Percentiles rank a stretch among this genome's conserved stretches.
These are phyloP conservation scores for Pseudocercospora ulei DNA, from an alignment of 2,329 filamentous ascomycete genomes.

Conservation along the genomic window DNA sequence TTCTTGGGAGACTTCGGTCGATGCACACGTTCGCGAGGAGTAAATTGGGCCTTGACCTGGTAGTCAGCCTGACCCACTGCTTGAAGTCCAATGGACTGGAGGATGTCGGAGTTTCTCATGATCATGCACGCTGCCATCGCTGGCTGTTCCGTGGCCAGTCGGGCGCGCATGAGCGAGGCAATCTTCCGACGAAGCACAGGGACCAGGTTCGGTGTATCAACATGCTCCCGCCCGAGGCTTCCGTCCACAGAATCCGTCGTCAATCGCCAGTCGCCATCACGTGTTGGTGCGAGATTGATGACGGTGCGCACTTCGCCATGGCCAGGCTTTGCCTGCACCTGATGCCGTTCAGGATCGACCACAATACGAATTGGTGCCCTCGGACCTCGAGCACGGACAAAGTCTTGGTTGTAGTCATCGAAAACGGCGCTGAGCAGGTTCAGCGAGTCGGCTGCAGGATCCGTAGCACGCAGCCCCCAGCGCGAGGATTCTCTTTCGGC, in stretches of 20 bases:
- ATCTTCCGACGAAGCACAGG: constrained; percentile 26
- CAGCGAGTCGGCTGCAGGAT: constrained; percentile 49
- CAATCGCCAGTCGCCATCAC: constrained; percentile 49
- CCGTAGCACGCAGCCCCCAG: constrained; percentile 68
- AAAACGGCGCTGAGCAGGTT: constrained; percentile 57
- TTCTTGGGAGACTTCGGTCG: constrained; percentile 82
- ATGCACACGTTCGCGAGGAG: constrained; percentile 47
- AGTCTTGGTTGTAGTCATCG: constrained; percentile 56
- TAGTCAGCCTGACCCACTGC: constrained; percentile 19
- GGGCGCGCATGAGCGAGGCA: constrained; percentile 36
- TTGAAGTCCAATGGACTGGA: constrained; percentile 52
- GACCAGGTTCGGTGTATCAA: constrained; percentile 62
- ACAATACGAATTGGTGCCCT: constrained; percentile 62
- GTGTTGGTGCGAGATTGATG: constrained; percentile 50
- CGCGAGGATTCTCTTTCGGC: constrained; percentile 67
- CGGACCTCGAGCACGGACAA: constrained; percentile 55
- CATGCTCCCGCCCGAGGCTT: constrained; percentile 61
- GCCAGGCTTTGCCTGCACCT: constrained; percentile 35
- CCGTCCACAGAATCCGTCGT: constrained; percentile 58
- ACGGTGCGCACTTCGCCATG: constrained; percentile 58
- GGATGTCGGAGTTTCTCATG: constrained; percentile 65
- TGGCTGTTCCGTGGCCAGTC: constrained; percentile 59
- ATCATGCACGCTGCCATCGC: constrained; percentile 59
- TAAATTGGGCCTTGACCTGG: constrained; percentile 15
- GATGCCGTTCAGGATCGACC: constrained; percentile 48